Evolutionary conservation across 2,329 filamentous ascomycete species (phyloP).

Genomic region (Penicillium frequentans): DNA sequence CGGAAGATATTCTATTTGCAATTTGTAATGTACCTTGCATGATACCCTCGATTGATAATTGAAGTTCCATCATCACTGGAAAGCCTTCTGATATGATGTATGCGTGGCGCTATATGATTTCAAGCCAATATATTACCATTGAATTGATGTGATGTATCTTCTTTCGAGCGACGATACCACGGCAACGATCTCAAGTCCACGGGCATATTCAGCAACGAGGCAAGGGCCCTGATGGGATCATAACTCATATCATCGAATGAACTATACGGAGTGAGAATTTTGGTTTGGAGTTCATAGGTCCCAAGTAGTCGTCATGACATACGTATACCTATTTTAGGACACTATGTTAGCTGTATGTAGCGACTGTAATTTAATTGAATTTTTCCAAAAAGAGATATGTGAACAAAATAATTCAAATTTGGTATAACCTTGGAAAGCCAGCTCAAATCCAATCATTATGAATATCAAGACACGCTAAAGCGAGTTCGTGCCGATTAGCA

Average conservation of each 20-base stretch:
- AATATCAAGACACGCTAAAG: no score
- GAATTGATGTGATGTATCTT: neutral
- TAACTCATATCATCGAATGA: neutral
- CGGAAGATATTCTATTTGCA: neutral
- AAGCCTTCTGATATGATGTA: neutral
- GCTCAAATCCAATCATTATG: no score
- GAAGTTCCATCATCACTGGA: neutral
- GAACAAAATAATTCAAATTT: no score
- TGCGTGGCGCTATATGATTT: neutral
- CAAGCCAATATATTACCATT: neutral
- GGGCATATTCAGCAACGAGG: neutral
- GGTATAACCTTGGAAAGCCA: no score
- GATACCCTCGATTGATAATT: neutral
- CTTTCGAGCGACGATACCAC: neutral
- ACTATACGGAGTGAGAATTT: neutral
- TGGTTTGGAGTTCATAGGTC: neutral
- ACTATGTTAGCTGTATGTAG: no score
- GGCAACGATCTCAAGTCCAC: neutral
- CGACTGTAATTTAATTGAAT: no score
- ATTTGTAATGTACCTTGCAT: neutral
- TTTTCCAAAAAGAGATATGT: no score
- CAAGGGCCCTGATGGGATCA: neutral
- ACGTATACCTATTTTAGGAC: neutral
- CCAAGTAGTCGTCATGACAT: neutral
- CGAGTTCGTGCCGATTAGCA: no score